Conservation (phyloP, 257 asterid genomes). For the Solanum medicagineum region DNA sequence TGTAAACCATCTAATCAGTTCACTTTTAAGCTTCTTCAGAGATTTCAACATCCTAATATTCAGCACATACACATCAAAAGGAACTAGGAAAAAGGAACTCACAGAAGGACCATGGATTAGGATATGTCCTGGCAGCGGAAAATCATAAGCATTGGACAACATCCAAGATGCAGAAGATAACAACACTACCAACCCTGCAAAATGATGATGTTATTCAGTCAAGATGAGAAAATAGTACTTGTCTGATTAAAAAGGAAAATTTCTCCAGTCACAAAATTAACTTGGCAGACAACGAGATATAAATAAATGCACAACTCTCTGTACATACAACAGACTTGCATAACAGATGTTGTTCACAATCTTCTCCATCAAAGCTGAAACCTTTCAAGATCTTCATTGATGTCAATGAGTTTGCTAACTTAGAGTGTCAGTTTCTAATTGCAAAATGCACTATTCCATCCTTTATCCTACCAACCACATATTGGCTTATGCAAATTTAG, state of each 20-base stretch:
- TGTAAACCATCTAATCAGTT: background rate
- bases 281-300: background rate
- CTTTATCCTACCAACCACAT: background rate
- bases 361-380: background rate
- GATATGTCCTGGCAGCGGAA: constrained; percentile 89
- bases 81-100: constrained; percentile 21
- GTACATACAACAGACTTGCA: background rate
- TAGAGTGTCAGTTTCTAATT: background rate
- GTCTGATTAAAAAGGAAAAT: background rate
- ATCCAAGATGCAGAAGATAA: constrained; percentile 54
- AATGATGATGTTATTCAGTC: constrained; percentile 5
- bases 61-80: background rate
- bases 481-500: background rate
- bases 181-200: constrained; percentile 59
- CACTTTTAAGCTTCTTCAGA: background rate
- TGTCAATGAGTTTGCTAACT: background rate
- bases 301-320: background rate
- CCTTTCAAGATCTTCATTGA: background rate
- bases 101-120: constrained; percentile 84
- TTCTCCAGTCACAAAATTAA: background rate
- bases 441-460: background rate
- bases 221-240: background rate
- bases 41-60: background rate
- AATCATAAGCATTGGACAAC: constrained; percentile 43
- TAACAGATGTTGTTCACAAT: background rate